Evolutionary conservation across 2,329 filamentous ascomycete genomes (phyloP).

Genomic region (Apiospora kogelbergensis): DNA sequence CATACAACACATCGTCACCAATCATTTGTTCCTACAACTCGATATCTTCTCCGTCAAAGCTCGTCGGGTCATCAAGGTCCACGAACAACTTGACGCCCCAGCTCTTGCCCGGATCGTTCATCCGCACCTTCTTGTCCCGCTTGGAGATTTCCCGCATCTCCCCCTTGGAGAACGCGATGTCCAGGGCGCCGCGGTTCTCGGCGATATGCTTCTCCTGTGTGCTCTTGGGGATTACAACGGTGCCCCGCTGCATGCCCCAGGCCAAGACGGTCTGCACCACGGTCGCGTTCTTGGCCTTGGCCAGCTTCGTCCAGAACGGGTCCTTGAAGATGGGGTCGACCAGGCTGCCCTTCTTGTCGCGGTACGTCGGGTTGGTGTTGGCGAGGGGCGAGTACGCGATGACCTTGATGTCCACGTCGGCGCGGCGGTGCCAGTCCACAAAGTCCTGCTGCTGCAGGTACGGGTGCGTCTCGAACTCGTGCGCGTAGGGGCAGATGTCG

Average conservation of each 20-base stretch:
- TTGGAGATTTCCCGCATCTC: constrained; percentile 35
- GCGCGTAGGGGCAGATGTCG: constrained; percentile 51
- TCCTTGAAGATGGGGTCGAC: constrained; percentile 39
- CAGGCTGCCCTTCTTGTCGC: constrained; percentile 18
- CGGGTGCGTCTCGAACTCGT: constrained; percentile 57
- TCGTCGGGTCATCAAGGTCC: constrained; percentile 38
- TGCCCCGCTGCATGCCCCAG: constrained; percentile 48
- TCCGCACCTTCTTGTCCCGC: constrained; percentile 32
- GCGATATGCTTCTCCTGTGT: constrained; percentile 40
- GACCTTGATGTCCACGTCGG: constrained; percentile 41
- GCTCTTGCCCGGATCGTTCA: constrained; percentile 36
- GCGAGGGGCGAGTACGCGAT: constrained; percentile 52
- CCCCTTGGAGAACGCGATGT: constrained; percentile 40
- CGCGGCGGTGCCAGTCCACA: constrained; percentile 38
- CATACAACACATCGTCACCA: neutral
- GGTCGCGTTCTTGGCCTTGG: constrained; percentile 39
- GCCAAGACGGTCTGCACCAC: constrained; percentile 44
- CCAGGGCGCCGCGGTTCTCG: constrained; percentile 49
- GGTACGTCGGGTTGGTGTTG: constrained; percentile 48
- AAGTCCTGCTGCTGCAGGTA: constrained; percentile 52
- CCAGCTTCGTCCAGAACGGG: constrained; percentile 37
- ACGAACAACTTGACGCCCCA: constrained; percentile 42
- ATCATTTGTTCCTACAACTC: constrained; percentile 19
- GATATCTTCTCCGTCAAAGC: constrained; percentile 12
- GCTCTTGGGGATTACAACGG: constrained; percentile 51